Evolutionary conservation across 2,329 filamentous ascomycete genomes (phyloP).

Genomic region (Fusarium nelsonii): DNA sequence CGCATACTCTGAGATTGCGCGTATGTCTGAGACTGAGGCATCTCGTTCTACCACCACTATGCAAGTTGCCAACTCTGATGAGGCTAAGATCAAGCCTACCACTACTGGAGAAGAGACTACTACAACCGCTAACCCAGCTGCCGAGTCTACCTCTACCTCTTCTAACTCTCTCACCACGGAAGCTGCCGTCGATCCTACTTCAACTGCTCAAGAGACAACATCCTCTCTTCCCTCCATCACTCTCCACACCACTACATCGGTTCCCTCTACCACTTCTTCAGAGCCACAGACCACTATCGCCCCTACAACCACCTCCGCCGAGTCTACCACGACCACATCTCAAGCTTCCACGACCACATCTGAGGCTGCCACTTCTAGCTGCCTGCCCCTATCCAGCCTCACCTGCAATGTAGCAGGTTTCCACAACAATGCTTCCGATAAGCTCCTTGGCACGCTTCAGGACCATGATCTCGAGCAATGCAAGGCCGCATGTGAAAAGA

Average conservation of each 20-base stretch:
- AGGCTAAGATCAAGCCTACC: slow-evolving; percentile 12
- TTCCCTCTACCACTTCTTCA: slow-evolving; percentile 2
- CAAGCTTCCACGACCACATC: slow-evolving; percentile 24
- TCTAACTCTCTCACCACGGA: slow-evolving; percentile 6
- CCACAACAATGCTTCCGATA: background rate
- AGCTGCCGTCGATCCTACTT: background rate
- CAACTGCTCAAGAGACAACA: slow-evolving; percentile 2
- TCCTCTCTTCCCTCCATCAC: slow-evolving; percentile 4
- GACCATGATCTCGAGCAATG: slow-evolving; percentile 12
- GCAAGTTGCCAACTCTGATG: slow-evolving; percentile 6
- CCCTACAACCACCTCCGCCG: slow-evolving; percentile 9
- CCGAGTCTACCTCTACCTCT: background rate
- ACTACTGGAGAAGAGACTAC: slow-evolving; percentile 7
- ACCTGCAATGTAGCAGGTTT: slow-evolving; percentile 24
- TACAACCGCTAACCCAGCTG: background rate
- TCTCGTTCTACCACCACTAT: slow-evolving; percentile 13
- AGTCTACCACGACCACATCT: slow-evolving; percentile 19
- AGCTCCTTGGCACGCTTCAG: slow-evolving; percentile 3
- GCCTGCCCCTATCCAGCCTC: slow-evolving; percentile 13
- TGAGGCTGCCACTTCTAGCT: slow-evolving; percentile 9
- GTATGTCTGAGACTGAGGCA: background rate
- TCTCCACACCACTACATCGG: slow-evolving; percentile 12
- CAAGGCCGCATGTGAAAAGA: slow-evolving; percentile 10
- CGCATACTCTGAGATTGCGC: slow-evolving; percentile 2
- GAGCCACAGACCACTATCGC: slow-evolving; percentile 20